These are phyloP conservation scores for Saturnispora saitoi DNA, from an alignment of 805 yeast species.

Conservation along the genomic window DNA sequence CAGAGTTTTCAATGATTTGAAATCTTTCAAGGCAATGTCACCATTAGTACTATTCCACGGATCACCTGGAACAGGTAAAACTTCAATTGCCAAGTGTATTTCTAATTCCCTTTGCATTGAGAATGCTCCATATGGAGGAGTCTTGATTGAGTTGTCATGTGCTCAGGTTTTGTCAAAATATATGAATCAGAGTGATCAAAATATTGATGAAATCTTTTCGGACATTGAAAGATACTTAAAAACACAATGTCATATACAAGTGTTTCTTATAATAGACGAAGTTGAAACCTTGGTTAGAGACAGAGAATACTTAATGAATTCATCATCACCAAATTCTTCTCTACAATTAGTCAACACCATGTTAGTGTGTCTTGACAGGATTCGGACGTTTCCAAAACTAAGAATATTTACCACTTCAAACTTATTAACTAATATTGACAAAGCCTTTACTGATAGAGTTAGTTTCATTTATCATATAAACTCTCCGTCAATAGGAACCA, in stretches of 20 bases:
- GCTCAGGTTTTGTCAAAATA: slow-evolving; percentile 37
- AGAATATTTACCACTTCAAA: slow-evolving; percentile 36
- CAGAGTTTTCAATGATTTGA: neutral
- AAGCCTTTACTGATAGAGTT: slow-evolving; percentile 37
- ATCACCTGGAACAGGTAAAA: slow-evolving; percentile 93
- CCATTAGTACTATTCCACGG: slow-evolving; percentile 81
- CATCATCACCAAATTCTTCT: slow-evolving; percentile 31
- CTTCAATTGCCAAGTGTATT: slow-evolving; percentile 75
- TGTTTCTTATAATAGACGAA: slow-evolving; percentile 33
- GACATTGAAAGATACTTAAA: slow-evolving; percentile 22
- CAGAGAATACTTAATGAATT: slow-evolving; percentile 27
- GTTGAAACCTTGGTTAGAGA: slow-evolving; percentile 38
- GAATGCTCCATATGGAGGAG: slow-evolving; percentile 13
- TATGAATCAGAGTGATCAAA: slow-evolving; percentile 39
- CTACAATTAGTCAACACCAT: slow-evolving; percentile 37
- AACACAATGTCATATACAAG: slow-evolving; percentile 10
- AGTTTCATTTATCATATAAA: slow-evolving; percentile 31
- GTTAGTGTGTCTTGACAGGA: slow-evolving; percentile 33
- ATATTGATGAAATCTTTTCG: slow-evolving; percentile 29
- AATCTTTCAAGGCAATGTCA: slow-evolving; percentile 29
- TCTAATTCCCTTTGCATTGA: slow-evolving; percentile 35
- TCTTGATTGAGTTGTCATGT: slow-evolving; percentile 35
- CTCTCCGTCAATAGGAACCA: slow-evolving; percentile 24
- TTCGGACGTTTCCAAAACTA: slow-evolving; percentile 30
- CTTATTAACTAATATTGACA: slow-evolving; percentile 30